Evolutionary conservation across 208 protist species (phyloP).

Genomic region (Acanthamoeba rhysodes): DNA sequence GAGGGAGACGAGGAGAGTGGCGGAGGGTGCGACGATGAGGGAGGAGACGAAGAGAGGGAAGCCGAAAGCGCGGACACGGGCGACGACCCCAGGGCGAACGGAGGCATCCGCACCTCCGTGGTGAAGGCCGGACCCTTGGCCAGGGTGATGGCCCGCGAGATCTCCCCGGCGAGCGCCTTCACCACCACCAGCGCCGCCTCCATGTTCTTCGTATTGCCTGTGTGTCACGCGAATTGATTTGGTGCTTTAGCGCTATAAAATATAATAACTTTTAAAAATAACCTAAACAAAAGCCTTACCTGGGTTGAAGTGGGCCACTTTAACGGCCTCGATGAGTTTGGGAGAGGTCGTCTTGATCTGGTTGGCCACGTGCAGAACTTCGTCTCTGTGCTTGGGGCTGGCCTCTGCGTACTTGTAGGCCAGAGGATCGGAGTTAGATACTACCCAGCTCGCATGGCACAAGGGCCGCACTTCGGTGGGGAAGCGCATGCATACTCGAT

Average conservation of each 20-base stretch:
- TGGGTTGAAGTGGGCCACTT: slow-evolving; percentile 49
- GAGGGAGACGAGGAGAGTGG: not conserved
- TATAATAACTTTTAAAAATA: too few species aligned
- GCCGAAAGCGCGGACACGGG: not conserved
- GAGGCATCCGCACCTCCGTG: not conserved
- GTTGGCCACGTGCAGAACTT: not conserved
- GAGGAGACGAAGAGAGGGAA: not conserved
- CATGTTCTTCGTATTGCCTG: slow-evolving; percentile 30
- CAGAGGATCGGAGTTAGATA: not conserved
- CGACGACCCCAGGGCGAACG: not conserved
- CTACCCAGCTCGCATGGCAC: not conserved
- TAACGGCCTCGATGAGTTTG: slow-evolving; percentile 28
- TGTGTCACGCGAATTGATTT: too few species aligned
- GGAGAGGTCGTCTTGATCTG: slow-evolving; percentile 29
- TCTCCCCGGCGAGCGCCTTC: slow-evolving; percentile 20
- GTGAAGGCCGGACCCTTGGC: slow-evolving; percentile 50
- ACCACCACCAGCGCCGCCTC: slow-evolving; percentile 32
- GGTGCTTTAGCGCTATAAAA: too few species aligned
- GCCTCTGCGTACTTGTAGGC: not conserved
- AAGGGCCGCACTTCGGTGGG: too few species aligned
- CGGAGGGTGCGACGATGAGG: not conserved
- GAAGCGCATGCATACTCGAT: not conserved
- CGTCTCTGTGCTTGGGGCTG: slow-evolving; percentile 14
- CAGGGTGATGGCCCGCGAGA: slow-evolving; percentile 40
- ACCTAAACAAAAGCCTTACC: too few species aligned